Conservation (phyloP, 2,329 filamentous ascomycete species). For the Colletotrichum coccodes region DNA sequence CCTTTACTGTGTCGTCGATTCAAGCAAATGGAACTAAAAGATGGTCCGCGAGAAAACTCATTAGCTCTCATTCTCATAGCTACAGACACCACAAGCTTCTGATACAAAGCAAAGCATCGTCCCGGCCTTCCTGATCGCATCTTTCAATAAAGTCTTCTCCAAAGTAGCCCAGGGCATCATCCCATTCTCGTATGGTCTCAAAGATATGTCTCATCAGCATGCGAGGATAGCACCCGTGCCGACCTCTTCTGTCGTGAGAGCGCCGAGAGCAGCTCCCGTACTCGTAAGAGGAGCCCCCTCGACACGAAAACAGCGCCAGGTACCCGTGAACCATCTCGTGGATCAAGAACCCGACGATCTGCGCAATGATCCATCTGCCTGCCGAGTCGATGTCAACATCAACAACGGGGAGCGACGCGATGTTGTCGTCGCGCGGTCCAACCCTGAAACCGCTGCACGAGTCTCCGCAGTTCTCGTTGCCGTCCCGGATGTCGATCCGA, state of each 20-base stretch:
- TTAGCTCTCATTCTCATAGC: too few species aligned
- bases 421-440: neutral
- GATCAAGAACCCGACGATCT: slow-evolving; percentile 43
- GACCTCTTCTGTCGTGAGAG: neutral
- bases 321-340: slow-evolving; percentile 34
- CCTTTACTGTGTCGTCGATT: too few species aligned
- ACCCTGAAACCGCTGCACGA: neutral
- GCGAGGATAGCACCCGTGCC: neutral
- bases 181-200: slow-evolving; percentile 10
- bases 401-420: neutral
- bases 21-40: too few species aligned
- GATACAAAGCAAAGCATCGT: neutral
- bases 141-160: neutral
- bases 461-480: neutral
- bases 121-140: neutral
- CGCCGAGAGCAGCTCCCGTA: neutral
- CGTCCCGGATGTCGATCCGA: neutral
- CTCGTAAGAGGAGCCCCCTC: neutral
- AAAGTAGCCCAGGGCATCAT: neutral
- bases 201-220: slow-evolving; percentile 9
- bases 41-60: too few species aligned
- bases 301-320: slow-evolving; percentile 6
- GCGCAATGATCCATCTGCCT: slow-evolving; percentile 36
- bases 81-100: too few species aligned
- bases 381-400: neutral